Evolutionary conservation across 2,329 filamentous ascomycete species (phyloP).

Genomic region (Aspergillus oerlinghausenensis): DNA sequence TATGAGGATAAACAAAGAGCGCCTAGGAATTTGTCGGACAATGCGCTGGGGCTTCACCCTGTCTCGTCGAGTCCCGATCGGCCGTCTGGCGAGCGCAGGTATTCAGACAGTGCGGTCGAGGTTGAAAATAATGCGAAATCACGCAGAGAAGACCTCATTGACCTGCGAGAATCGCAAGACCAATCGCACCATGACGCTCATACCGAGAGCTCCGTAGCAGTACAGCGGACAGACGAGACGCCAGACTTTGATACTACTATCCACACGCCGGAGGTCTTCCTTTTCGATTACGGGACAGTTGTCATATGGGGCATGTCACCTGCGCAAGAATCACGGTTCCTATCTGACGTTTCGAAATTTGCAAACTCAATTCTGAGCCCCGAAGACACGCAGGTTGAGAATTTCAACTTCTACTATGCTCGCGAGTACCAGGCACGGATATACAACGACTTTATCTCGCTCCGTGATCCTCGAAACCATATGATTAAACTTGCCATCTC

Average conservation of each 20-base stretch:
- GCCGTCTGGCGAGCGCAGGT: conserved; percentile 59
- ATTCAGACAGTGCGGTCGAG: conserved; percentile 63
- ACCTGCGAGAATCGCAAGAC: conserved; percentile 48
- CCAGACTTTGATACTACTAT: conserved; percentile 81
- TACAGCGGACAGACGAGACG: conserved; percentile 31
- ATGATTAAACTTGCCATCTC: conserved; percentile 98
- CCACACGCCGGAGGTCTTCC: conserved; percentile 88
- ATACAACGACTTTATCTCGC: conserved; percentile 98
- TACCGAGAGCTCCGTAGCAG: conserved; percentile 22
- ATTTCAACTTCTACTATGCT: conserved; percentile 99
- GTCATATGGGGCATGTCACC: conserved; percentile 98
- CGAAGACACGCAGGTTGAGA: conserved; percentile 90
- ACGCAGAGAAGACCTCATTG: conserved; percentile 59
- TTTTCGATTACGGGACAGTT: conserved; percentile 96
- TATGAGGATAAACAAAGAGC: conserved; percentile 42
- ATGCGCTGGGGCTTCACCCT: conserved; percentile 32
- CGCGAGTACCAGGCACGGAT: conserved; percentile 96
- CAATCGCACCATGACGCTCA: conserved; percentile 20
- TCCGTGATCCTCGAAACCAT: conserved; percentile 91
- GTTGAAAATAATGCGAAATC: conserved; percentile 56
- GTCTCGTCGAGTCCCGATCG: conserved; percentile 17
- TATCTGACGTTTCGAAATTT: conserved; percentile 92
- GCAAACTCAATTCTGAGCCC: conserved; percentile 83
- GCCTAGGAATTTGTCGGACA: conserved; percentile 26
- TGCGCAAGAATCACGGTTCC: conserved; percentile 81